Conservation (phyloP, 2,329 filamentous ascomycete genomes). For the Sordariomycetes sp. region DNA sequence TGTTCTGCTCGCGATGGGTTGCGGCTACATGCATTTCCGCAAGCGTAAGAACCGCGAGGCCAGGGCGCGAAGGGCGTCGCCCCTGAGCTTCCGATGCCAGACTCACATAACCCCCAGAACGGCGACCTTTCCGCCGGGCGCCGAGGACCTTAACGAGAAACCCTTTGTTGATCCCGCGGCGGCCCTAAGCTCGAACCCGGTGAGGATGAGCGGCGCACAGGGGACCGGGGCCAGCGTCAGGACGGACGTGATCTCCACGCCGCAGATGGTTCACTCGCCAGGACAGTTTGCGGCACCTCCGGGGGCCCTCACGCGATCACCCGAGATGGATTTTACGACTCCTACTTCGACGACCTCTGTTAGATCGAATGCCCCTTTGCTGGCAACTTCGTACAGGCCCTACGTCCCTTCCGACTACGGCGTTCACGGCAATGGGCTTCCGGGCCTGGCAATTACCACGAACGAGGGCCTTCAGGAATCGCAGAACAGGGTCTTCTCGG, state of each 20-base stretch:
- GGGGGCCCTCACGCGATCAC: neutral
- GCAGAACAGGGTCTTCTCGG: too few relatives aligned
- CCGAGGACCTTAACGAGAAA: constrained; percentile 5
- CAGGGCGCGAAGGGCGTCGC: constrained; percentile 18
- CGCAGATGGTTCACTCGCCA: constrained; percentile 3
- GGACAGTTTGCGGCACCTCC: neutral
- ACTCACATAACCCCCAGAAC: constrained; percentile 20
- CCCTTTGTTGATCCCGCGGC: constrained; percentile 6
- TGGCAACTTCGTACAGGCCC: constrained; percentile 12
- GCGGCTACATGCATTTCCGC: constrained; percentile 34
- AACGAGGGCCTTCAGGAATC: neutral
- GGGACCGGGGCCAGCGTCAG: too few relatives aligned
- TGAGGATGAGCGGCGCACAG: constrained; percentile 10
- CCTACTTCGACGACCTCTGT: constrained; percentile 22
- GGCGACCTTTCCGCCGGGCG: constrained; percentile 9
- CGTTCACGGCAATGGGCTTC: constrained; percentile 12
- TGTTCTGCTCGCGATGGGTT: constrained; percentile 25
- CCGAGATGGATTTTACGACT: constrained; percentile 13
- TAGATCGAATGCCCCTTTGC: constrained; percentile 23
- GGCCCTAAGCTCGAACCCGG: constrained; percentile 9
- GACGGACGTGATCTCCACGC: constrained; percentile 10
- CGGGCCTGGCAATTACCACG: constrained; percentile 12
- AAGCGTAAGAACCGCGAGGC: constrained; percentile 28
- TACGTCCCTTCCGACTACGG: constrained; percentile 20
- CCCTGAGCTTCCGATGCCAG: constrained; percentile 43